Percentiles rank a stretch among this genome's conserved stretches.
Evolutionary conservation across 257 asterid species (phyloP).

Genomic region (Solanum virginianum): DNA sequence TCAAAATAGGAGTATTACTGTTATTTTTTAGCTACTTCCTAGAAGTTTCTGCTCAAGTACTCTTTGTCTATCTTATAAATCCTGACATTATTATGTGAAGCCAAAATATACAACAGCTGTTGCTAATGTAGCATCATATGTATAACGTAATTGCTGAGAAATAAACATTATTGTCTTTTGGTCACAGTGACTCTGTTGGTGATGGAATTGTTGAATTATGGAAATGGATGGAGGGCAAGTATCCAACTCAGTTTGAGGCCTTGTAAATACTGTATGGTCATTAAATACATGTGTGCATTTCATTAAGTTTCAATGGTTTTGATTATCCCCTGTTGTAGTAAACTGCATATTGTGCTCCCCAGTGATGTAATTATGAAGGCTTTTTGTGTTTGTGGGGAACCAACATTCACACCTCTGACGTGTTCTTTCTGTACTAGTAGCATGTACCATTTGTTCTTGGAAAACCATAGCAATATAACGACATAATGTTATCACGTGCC

Average conservation of each 20-base stretch:
- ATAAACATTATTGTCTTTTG: background rate
- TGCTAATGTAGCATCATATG: background rate
- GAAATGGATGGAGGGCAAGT: background rate
- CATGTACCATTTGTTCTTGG: background rate
- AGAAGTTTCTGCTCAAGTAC: slow-evolving; percentile 1
- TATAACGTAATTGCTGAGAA: background rate
- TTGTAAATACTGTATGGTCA: background rate
- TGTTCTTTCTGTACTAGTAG: background rate
- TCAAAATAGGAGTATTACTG: background rate
- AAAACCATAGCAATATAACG: background rate
- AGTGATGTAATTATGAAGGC: background rate
- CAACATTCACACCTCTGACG: background rate
- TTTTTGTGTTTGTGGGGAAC: background rate
- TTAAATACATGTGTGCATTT: background rate
- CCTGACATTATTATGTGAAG: background rate
- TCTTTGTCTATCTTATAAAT: background rate
- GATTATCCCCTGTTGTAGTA: background rate
- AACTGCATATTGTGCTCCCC: background rate
- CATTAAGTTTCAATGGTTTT: background rate
- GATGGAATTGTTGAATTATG: background rate
- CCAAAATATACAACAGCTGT: background rate
- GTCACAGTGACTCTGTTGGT: background rate
- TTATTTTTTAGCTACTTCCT: background rate
- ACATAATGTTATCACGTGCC: background rate
- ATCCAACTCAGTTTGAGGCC: background rate